Conservation (phyloP, 2,329 filamentous ascomycete species). For the Ophiostoma triangulosporum region DNA sequence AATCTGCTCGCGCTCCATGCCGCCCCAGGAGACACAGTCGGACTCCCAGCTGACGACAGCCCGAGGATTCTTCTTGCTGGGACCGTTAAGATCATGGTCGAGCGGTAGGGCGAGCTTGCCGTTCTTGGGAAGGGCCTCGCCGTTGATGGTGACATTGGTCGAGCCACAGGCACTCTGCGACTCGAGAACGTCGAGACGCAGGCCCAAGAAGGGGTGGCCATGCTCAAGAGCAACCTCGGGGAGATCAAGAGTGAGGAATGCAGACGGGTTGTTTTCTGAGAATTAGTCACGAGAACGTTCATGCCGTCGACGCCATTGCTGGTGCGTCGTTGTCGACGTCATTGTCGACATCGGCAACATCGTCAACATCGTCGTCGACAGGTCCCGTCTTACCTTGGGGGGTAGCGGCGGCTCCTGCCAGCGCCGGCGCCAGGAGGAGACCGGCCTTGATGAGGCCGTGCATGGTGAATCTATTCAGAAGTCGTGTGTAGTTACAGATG, state of each 20-base stretch:
- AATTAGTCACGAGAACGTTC: not conserved
- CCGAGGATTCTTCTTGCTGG: slow-evolving; percentile 13
- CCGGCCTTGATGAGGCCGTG: slow-evolving; percentile 22
- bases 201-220: slow-evolving; percentile 16
- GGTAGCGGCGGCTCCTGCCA: slow-evolving; percentile 17
- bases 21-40: slow-evolving; percentile 29
- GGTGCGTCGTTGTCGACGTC: not conserved
- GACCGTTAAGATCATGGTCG: slow-evolving; percentile 18
- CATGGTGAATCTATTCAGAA: slow-evolving; percentile 20
- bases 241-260: slow-evolving; percentile 17
- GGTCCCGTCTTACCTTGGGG: slow-evolving; percentile 12
- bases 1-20: slow-evolving; percentile 28
- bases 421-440: slow-evolving; percentile 23
- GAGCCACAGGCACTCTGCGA: slow-evolving; percentile 32
- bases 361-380: not conserved
- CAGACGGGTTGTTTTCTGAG: slow-evolving; percentile 12
- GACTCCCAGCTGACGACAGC: slow-evolving; percentile 34
- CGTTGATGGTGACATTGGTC: slow-evolving; percentile 34
- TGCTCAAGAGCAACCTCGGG: slow-evolving; percentile 10
- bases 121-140: slow-evolving; percentile 27
- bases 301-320: not conserved
- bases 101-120: slow-evolving; percentile 30
- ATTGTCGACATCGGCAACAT: not conserved
- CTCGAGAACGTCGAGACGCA: slow-evolving; percentile 32
- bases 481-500: too few relatives aligned